These are phyloP conservation scores for Wickerhamomyces chambardii DNA, from an alignment of 805 yeast species.

Conservation along the genomic window DNA sequence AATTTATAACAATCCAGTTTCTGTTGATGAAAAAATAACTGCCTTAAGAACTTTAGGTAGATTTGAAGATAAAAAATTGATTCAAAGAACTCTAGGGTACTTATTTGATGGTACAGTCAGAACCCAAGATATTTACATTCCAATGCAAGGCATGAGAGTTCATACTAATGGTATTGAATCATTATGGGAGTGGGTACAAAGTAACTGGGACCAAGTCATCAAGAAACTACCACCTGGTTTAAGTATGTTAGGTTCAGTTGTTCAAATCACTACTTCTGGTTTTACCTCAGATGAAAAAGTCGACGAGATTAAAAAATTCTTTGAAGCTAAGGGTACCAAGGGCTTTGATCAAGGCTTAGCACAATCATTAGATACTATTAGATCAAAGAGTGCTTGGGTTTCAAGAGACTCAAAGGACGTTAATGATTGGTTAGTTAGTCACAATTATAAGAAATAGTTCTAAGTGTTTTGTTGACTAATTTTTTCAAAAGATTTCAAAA, in stretches of 20 bases:
- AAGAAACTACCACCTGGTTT: conserved; percentile 73
- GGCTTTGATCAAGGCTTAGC: conserved; percentile 60
- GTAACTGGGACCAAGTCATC: conserved; percentile 63
- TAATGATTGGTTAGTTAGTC: conserved; percentile 35
- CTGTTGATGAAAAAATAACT: conserved; percentile 58
- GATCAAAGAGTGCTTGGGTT: conserved; percentile 50
- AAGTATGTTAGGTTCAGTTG: conserved; percentile 71
- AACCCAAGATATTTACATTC: conserved; percentile 70
- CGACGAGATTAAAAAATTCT: conserved; percentile 41
- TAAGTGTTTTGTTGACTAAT: too few species aligned
- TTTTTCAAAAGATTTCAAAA: too few species aligned
- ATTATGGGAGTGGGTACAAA: conserved; percentile 65
- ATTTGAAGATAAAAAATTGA: conserved; percentile 41
- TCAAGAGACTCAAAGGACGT: conserved; percentile 43
- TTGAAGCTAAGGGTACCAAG: conserved; percentile 43
- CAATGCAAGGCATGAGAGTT: conserved; percentile 64
- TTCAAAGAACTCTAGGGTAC: conserved; percentile 46
- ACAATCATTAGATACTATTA: conserved; percentile 52
- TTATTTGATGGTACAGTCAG: conserved; percentile 51
- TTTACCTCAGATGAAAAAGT: conserved; percentile 49
- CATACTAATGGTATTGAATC: conserved; percentile 58
- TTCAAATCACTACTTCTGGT: conserved; percentile 50
- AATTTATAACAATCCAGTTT: conserved; percentile 51
- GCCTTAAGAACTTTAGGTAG: conserved; percentile 67
- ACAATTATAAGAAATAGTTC: conserved; percentile 19